Conservation (phyloP, 2,329 filamentous ascomycete species). For the Penicillium sp. region DNA sequence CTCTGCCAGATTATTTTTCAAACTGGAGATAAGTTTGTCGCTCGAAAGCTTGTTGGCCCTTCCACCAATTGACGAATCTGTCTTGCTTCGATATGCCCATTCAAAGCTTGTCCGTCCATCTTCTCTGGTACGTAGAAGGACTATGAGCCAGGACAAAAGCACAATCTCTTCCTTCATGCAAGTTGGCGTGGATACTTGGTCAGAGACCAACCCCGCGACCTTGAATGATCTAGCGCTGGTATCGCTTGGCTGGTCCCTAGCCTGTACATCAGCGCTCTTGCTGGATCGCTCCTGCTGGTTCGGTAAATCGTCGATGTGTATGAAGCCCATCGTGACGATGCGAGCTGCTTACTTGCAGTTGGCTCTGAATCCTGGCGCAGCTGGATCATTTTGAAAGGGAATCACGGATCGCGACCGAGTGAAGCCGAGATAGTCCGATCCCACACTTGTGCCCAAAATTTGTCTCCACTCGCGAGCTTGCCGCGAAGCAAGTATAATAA, state of each 20-base stretch:
- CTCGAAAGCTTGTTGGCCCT: conserved; percentile 31
- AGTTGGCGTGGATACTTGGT: conserved; percentile 34
- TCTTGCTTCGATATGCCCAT: conserved; percentile 41
- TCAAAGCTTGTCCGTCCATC: conserved; percentile 43
- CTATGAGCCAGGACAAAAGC: conserved; percentile 51
- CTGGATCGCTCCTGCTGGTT: conserved; percentile 3
- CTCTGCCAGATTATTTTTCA: conserved; percentile 38
- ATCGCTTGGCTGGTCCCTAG: conserved; percentile 9
- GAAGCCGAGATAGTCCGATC: conserved; percentile 17
- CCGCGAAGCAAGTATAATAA: conserved; percentile 13
- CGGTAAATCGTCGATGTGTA: conserved; percentile 20
- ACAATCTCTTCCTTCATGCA: conserved; percentile 48
- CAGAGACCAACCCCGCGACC: conserved; percentile 33
- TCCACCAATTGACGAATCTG: conserved; percentile 22
- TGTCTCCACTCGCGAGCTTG: conserved; percentile 15
- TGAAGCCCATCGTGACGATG: conserved; percentile 24
- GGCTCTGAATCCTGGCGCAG: conserved; percentile 8
- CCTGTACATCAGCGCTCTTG: neutral
- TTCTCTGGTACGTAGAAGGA: conserved; percentile 50
- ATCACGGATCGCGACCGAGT: conserved; percentile 11
- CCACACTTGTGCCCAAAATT: conserved; percentile 21
- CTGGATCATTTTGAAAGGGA: conserved; percentile 10
- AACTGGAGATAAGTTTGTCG: conserved; percentile 38
- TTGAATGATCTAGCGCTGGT: conserved; percentile 31
- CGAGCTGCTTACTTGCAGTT: conserved; percentile 4